phyloP scores from a whole-genome alignment of 495 filamentous ascomycete genomes.

The Cercophora sp. region DNA sequence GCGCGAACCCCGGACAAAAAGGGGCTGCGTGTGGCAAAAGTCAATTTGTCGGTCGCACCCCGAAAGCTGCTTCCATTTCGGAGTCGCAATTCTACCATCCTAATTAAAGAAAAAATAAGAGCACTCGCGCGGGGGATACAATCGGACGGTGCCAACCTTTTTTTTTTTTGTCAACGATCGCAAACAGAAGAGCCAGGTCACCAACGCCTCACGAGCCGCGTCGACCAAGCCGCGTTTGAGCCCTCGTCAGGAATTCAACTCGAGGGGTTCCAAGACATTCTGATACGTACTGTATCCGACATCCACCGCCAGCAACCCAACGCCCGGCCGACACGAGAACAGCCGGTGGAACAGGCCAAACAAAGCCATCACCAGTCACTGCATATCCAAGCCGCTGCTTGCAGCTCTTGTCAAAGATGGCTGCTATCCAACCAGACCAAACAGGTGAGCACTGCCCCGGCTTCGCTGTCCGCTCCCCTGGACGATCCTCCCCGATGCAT shows the following conservation, averaged over 20 bases:
- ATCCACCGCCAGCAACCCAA: slow-evolving; percentile 9
- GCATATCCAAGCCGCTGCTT: slow-evolving; percentile 11
- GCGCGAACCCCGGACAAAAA: too few species aligned
- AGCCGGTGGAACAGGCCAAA: slow-evolving; percentile 1
- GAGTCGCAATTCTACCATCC: too few species aligned
- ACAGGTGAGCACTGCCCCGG: slow-evolving; percentile 28
- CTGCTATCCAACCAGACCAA: slow-evolving; percentile 26
- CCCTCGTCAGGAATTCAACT: slow-evolving; percentile 20
- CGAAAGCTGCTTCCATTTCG: too few species aligned
- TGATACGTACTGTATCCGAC: slow-evolving; percentile 20
- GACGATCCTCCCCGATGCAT: slow-evolving; percentile 12
- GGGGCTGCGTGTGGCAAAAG: too few species aligned
- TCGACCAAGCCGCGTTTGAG: slow-evolving; percentile 18
- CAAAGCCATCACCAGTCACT: slow-evolving; percentile 4
- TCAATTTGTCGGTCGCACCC: too few species aligned
- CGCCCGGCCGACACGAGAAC: slow-evolving; percentile 4
- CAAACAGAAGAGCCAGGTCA: not conserved
- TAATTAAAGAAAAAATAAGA: too few species aligned
- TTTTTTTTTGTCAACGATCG: not conserved
- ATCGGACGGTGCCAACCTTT: too few species aligned
- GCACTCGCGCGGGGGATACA: too few species aligned
- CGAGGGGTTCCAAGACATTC: slow-evolving; percentile 22
- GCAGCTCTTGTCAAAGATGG: slow-evolving; percentile 25
- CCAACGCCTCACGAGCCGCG: slow-evolving; percentile 1
- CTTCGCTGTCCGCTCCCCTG: slow-evolving; percentile 3